Evolutionary conservation across 2,329 filamentous ascomycete species (phyloP).

Genomic region (Venturia carpophila): DNA sequence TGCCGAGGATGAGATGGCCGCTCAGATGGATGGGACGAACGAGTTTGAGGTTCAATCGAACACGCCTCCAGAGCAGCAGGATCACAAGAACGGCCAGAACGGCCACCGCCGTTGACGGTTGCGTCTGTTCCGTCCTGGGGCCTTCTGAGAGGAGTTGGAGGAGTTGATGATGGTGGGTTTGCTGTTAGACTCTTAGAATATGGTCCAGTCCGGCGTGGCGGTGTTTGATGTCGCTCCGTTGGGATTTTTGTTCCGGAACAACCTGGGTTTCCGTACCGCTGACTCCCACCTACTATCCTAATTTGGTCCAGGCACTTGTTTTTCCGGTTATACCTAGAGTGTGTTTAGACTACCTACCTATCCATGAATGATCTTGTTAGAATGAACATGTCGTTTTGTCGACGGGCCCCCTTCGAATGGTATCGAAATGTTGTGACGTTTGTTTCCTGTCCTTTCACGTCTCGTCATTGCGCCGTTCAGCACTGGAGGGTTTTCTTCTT

Average conservation of each 20-base stretch:
- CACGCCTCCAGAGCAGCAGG: constrained; percentile 2
- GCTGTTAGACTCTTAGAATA: not conserved
- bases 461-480: too few relatives aligned
- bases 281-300: not conserved
- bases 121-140: not conserved
- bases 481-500: too few relatives aligned
- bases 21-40: constrained; percentile 12
- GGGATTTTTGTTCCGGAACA: not conserved
- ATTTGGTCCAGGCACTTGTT: too few relatives aligned
- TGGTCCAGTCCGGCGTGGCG: not conserved
- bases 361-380: not conserved
- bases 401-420: not conserved
- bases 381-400: not conserved
- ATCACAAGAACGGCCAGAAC: not conserved
- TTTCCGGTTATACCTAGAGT: not conserved
- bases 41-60: constrained; percentile 9
- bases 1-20: constrained; percentile 18
- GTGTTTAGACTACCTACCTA: not conserved
- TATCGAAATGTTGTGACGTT: too few relatives aligned
- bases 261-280: not conserved
- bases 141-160: not conserved
- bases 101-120: not conserved
- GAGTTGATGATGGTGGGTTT: not conserved
- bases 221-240: not conserved
- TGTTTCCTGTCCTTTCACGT: too few relatives aligned